Evolutionary conservation across 495 filamentous ascomycete genomes (phyloP).

Genomic region (Aspergillus nanangensis): DNA sequence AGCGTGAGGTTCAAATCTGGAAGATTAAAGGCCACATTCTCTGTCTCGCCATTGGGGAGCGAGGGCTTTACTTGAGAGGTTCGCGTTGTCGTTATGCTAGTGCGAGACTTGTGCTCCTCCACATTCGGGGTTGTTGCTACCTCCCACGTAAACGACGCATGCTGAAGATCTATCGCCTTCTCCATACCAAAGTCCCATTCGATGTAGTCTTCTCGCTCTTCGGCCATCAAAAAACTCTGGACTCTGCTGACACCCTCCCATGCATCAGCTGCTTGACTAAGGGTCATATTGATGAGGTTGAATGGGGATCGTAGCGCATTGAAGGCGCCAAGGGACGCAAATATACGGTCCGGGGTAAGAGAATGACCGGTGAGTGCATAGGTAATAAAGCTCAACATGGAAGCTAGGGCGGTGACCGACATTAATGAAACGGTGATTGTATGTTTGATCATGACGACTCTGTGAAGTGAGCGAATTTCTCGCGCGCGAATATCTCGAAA

Average conservation of each 20-base stretch:
- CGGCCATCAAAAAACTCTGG: constrained; percentile 78
- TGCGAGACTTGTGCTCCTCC: too few relatives aligned
- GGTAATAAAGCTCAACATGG: constrained; percentile 93
- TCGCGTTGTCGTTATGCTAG: too few relatives aligned
- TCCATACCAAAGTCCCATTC: constrained; percentile 55
- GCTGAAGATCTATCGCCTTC: constrained; percentile 65
- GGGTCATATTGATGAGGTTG: constrained; percentile 81
- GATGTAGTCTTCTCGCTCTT: constrained; percentile 77
- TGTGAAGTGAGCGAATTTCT: constrained; percentile 76
- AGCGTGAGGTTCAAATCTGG: constrained; percentile 66
- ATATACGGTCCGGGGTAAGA: constrained; percentile 72
- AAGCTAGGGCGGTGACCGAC: constrained; percentile 84
- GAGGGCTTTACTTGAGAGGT: too few relatives aligned
- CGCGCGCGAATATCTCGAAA: constrained; percentile 63
- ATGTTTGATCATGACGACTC: constrained; percentile 75
- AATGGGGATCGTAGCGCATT: constrained; percentile 86
- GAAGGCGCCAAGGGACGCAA: constrained; percentile 91
- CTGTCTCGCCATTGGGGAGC: constrained; percentile 19
- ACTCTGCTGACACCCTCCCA: constrained; percentile 79
- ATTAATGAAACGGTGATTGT: constrained; percentile 75
- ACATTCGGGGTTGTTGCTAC: constrained; percentile 38
- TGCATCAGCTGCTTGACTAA: constrained; percentile 85
- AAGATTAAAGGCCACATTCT: background rate
- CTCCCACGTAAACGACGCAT: constrained; percentile 93
- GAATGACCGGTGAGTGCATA: constrained; percentile 72